phyloP scores from a whole-genome alignment of 1,284 basidiomycete genomes.

The Marasmius tenuissimus region DNA sequence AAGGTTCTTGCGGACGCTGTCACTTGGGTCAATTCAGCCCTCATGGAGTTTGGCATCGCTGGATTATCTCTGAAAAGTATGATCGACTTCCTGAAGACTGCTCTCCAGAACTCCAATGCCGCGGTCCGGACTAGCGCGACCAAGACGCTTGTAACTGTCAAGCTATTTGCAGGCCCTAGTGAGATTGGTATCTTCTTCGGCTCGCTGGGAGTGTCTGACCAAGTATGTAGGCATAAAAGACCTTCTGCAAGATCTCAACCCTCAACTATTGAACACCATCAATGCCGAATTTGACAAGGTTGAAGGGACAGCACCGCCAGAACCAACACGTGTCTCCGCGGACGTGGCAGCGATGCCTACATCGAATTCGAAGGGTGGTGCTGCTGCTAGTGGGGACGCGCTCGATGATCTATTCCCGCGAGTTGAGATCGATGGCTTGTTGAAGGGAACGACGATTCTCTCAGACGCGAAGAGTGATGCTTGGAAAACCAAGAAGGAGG shows the following conservation, averaged over 20 bases:
- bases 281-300: constrained; percentile 93
- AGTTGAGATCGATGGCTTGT: constrained; percentile 87
- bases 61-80: constrained; percentile 84
- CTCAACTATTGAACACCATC: constrained; percentile 92
- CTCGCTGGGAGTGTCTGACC: background rate
- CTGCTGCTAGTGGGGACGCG: constrained; percentile 56
- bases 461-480: constrained; percentile 87
- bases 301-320: constrained; percentile 77
- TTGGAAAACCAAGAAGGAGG: constrained; percentile 98
- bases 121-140: constrained; percentile 95
- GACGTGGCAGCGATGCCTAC: constrained; percentile 63
- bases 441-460: constrained; percentile 84
- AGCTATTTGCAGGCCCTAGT: constrained; percentile 90
- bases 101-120: constrained; percentile 93
- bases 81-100: constrained; percentile 89
- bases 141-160: constrained; percentile 89
- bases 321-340: constrained; percentile 74
- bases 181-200: constrained; percentile 28
- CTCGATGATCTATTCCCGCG: constrained; percentile 95
- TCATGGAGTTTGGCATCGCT: constrained; percentile 92
- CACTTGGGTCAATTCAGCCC: constrained; percentile 84
- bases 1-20: constrained; percentile 95
- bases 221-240: constrained; percentile 75
- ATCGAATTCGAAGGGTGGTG: constrained; percentile 40
- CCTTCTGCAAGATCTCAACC: constrained; percentile 92